These are phyloP conservation scores for Mycena olivaceomarginata DNA, from an alignment of 768 basidiomycete genomes.

Conservation along the genomic window DNA sequence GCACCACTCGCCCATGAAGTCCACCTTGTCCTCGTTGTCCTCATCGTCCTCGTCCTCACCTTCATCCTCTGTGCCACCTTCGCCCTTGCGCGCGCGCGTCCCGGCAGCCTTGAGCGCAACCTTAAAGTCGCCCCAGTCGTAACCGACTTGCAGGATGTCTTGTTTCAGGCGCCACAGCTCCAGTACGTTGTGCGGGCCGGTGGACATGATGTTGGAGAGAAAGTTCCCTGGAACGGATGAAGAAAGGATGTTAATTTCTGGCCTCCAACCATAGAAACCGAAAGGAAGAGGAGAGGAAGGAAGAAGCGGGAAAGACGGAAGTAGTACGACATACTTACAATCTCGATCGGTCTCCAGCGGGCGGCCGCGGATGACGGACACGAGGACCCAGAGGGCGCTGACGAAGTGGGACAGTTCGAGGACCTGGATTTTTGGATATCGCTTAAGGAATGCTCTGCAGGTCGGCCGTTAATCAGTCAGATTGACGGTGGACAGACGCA, in stretches of 20 bases:
- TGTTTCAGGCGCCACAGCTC: constrained; percentile 22
- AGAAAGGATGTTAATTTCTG: neutral
- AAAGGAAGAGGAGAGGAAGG: neutral
- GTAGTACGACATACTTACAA: neutral
- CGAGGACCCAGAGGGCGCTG: constrained; percentile 24
- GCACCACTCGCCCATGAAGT: constrained; percentile 34
- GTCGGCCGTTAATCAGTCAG: neutral
- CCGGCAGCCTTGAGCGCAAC: constrained; percentile 5
- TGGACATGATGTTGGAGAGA: constrained; percentile 21
- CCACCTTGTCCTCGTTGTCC: neutral
- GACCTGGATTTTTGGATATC: constrained; percentile 30
- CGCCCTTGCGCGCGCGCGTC: neutral
- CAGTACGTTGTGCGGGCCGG: constrained; percentile 16
- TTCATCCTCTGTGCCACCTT: too few relatives aligned
- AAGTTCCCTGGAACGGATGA: constrained; percentile 2
- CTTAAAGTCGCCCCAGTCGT: neutral
- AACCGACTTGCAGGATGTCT: neutral
- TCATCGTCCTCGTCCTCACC: neutral
- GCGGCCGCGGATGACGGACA: constrained; percentile 30
- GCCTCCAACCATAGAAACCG: neutral
- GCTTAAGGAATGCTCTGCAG: constrained; percentile 24
- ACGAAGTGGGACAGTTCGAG: constrained; percentile 37
- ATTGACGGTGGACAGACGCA: too few relatives aligned
- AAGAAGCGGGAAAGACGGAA: neutral
- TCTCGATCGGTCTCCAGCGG: constrained; percentile 24